Conservation (phyloP, 192 early-diverging fungal species). For the Dissophora globulifera region DNA sequence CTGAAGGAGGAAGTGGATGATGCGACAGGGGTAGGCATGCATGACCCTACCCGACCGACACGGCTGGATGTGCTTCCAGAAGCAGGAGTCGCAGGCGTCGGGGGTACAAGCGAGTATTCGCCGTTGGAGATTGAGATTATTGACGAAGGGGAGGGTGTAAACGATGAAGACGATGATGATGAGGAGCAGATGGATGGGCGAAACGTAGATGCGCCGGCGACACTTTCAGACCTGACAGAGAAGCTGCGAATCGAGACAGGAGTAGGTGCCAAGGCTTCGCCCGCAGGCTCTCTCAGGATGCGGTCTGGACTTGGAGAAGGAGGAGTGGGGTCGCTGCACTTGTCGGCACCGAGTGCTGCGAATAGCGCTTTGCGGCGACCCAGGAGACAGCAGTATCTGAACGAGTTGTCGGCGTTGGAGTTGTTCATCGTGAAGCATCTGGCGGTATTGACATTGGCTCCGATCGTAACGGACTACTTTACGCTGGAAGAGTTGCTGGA, state of each 20-base stretch:
- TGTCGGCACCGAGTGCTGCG: neutral
- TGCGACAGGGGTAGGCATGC: too few species aligned
- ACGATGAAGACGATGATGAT: constrained; percentile 24
- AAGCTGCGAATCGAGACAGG: constrained; percentile 27
- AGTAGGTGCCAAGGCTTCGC: too few species aligned
- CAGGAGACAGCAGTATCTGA: constrained; percentile 62
- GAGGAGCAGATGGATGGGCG: neutral
- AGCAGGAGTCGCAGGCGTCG: too few species aligned
- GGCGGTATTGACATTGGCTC: constrained; percentile 80
- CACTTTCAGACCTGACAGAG: constrained; percentile 40
- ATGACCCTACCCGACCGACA: too few species aligned
- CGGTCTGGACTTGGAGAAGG: constrained; percentile 2
- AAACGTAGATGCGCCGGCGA: constrained; percentile 11
- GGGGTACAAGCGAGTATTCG: constrained; percentile 11
- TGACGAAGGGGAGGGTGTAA: constrained; percentile 25
- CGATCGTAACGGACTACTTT: constrained; percentile 74
- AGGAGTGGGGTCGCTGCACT: constrained; percentile 17
- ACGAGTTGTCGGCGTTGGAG: constrained; percentile 80
- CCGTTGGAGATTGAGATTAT: constrained; percentile 36
- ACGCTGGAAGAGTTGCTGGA: constrained; percentile 79
- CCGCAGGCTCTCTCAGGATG: constrained; percentile 8
- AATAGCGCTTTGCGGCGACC: constrained; percentile 17
- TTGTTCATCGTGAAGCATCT: constrained; percentile 86
- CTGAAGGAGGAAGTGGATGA: constrained; percentile 10
- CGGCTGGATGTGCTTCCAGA: too few species aligned